Evolutionary conservation across 2,329 filamentous ascomycete genomes (phyloP), one percentile per base, ranked within the genome.

Genomic region (Rhynchosporium secalis): DNA sequence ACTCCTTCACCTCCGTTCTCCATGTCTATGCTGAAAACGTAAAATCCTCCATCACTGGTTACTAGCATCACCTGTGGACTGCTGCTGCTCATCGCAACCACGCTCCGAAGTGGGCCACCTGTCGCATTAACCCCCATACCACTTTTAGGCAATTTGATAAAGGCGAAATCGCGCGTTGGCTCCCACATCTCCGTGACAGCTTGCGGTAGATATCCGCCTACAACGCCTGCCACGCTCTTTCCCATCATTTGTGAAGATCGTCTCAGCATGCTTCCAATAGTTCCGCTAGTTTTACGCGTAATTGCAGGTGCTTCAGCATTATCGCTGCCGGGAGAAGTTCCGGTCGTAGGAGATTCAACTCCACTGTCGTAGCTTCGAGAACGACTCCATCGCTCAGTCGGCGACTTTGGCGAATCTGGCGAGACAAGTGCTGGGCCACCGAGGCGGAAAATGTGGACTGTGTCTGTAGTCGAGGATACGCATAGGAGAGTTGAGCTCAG

Each of bases 171-270:
- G 60, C 95, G 86, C 63, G 89, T 81, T 0, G 95, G 95, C 72
- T 99, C 95, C 93, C 93, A 98, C 83, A 98, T 97, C 76, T 98
- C 94, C 1, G 94, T 94, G 4, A 99, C 92, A 1, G 93, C 94
- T 72, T 90, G 90, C 0, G 95, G 95, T 1, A 99, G 80, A 74
- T 99, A 99, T 0, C 91, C 92, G 4, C 93, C 93, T 38, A 97
- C 89, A 7, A 92, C 92, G 4, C 91, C 91, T 20, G 91, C 94
- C 63, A 99, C 89, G 29, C 89, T 90, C 65, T 90, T 92, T 45
- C 92, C 90, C 75, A 98, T 94, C 62, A 94, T 91, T 74, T 98
- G 93, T 4, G 94, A 98, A 4, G 95, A 97, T 31, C 94, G 87
- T n/a, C 95, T 86, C 38, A 99, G 83, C 77, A 99, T 90, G 70